phyloP scores from a whole-genome alignment of 495 filamentous ascomycete genomes.

The Penicillium canariense region DNA sequence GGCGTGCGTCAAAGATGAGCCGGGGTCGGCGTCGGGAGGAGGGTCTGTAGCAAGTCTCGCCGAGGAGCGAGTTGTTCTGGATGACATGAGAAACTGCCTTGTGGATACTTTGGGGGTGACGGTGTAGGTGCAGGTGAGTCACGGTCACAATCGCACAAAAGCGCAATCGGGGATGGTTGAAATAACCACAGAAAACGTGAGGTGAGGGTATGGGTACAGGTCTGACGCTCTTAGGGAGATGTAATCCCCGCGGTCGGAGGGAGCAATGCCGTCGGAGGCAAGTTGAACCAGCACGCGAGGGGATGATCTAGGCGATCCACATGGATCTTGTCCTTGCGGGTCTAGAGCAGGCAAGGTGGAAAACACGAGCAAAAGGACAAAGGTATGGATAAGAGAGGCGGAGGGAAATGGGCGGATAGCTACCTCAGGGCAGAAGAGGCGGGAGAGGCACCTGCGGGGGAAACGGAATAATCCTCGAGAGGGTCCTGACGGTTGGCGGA shows the following conservation, averaged over 20 bases:
- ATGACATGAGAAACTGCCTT: conserved; percentile 66
- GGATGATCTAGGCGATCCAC: not conserved
- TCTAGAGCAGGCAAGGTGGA: not conserved
- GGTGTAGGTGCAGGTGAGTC: conserved; percentile 6
- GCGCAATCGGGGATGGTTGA: conserved; percentile 2
- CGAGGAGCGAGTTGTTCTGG: conserved; percentile 78
- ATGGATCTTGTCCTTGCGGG: not conserved
- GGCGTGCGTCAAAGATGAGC: conserved; percentile 35
- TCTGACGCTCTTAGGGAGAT: not conserved
- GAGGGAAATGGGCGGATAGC: conserved; percentile 29
- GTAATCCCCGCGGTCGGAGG: conserved; percentile 2
- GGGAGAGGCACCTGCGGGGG: conserved; percentile 40
- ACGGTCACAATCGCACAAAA: not conserved
- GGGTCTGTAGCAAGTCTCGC: conserved; percentile 71
- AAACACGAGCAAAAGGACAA: not conserved
- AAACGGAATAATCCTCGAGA: conserved; percentile 45
- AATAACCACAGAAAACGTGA: not conserved
- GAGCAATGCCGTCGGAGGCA: not conserved
- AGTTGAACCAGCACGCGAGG: not conserved
- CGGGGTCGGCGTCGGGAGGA: conserved; percentile 37
- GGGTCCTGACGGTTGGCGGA: conserved; percentile 49
- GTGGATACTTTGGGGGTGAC: conserved; percentile 8
- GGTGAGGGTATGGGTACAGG: not conserved
- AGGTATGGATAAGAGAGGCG: conserved; percentile 5
- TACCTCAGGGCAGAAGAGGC: conserved; percentile 49